Percentiles rank a stretch among this genome's conserved stretches.
These are phyloP conservation scores for Gloeophyllum trabeum DNA, from an alignment of 768 basidiomycete genomes.

Conservation along the genomic window DNA sequence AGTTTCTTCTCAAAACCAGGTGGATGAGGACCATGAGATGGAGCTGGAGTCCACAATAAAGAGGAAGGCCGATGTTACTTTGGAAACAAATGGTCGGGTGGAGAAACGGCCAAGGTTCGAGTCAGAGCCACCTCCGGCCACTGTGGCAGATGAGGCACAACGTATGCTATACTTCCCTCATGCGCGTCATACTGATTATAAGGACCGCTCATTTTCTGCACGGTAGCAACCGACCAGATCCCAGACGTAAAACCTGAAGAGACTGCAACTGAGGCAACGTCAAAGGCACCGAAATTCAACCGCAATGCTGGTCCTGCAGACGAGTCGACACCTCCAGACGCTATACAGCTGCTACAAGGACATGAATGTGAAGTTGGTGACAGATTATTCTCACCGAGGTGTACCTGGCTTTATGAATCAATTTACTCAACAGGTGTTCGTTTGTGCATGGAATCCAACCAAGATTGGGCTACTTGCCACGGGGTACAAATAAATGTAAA, in stretches of 20 bases:
- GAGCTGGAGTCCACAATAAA: constrained; percentile 6
- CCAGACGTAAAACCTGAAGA: too few relatives aligned
- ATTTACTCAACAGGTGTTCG: constrained; percentile 47
- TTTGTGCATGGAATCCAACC: constrained; percentile 70
- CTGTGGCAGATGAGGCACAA: too few relatives aligned
- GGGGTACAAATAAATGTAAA: constrained; percentile 37
- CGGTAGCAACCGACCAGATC: too few relatives aligned
- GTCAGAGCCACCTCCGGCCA: constrained; percentile 33
- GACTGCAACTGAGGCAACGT: too few relatives aligned
- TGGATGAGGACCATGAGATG: neutral
- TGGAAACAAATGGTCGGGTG: constrained; percentile 26
- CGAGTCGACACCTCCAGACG: constrained; percentile 11
- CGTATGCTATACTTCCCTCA: too few relatives aligned
- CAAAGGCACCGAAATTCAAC: constrained; percentile 26
- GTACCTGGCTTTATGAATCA: neutral
- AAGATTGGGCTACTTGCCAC: constrained; percentile 51
- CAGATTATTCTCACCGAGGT: constrained; percentile 6
- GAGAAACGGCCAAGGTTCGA: constrained; percentile 57
- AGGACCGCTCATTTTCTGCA: too few relatives aligned
- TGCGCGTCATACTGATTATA: too few relatives aligned
- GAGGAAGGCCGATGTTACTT: constrained; percentile 9
- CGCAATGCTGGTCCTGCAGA: constrained; percentile 31
- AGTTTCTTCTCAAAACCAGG: neutral
- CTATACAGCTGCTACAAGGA: constrained; percentile 30
- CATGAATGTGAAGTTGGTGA: constrained; percentile 2